A percentile compares a stretch with the other conserved stretches of the same genome.
phyloP scores from a whole-genome alignment of 202 grass and related monocot species.

The Hordeum pubiflorum region DNA sequence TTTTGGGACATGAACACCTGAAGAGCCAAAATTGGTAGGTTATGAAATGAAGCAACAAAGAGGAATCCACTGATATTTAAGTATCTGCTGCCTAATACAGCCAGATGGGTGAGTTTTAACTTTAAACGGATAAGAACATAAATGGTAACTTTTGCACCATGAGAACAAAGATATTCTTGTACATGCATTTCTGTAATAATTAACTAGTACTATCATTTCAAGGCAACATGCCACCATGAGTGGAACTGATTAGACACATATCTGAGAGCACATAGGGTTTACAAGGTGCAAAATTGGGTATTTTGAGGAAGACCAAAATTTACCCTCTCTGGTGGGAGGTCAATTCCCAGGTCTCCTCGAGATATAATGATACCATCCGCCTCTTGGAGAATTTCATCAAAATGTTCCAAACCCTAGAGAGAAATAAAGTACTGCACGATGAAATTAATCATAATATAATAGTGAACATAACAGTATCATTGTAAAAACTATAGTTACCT shows the following conservation, averaged over 20 bases:
- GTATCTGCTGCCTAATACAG: background rate
- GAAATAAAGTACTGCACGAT: background rate
- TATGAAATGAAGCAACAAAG: background rate
- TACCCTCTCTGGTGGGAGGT: conserved; percentile 94
- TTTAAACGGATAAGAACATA: background rate
- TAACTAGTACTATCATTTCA: background rate
- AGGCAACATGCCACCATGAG: background rate
- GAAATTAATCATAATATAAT: conserved; percentile 15
- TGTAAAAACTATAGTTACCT: conserved; percentile 42
- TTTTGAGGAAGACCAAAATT: conserved; percentile 13
- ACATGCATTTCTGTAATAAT: background rate
- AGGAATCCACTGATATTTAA: background rate
- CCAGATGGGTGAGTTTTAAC: background rate
- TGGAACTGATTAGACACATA: conserved; percentile 14
- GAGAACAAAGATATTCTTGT: conserved; percentile 18
- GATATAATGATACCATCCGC: conserved; percentile 84
- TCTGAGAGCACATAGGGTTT: background rate
- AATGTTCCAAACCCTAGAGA: conserved; percentile 86
- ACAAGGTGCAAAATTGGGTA: background rate
- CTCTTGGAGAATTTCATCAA: conserved; percentile 95
- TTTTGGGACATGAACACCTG: conserved; percentile 96
- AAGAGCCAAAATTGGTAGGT: conserved; percentile 20
- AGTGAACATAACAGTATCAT: conserved; percentile 6
- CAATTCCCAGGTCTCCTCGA: conserved; percentile 78
- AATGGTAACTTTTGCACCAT: conserved; percentile 2